Conservation (phyloP, 1,284 basidiomycete genomes). For the Puccinia triticina region DNA sequence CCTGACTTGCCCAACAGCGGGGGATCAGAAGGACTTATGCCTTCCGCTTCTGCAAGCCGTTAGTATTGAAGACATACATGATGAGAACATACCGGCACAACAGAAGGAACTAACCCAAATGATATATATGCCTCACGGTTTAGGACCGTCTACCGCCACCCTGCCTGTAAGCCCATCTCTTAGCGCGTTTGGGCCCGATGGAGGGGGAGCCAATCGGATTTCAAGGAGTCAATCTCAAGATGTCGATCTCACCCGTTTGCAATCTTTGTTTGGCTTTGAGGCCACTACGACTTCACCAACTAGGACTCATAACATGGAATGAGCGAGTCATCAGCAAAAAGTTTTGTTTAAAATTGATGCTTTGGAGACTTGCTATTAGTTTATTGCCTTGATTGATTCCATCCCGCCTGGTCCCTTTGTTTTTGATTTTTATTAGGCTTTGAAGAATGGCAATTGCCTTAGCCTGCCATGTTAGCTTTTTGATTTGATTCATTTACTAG, state of each 20-base stretch:
- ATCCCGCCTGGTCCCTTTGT: neutral
- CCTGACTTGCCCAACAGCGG: constrained; percentile 28
- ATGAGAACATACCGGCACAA: neutral
- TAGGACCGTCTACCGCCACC: constrained; percentile 14
- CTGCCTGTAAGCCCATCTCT: neutral
- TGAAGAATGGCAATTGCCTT: neutral
- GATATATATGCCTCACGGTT: neutral
- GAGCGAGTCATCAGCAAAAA: neutral
- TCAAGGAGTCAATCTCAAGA: constrained; percentile 26
- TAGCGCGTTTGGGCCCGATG: neutral
- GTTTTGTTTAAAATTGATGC: neutral
- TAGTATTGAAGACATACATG: constrained; percentile 4
- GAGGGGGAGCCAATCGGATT: neutral
- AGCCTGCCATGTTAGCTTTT: neutral
- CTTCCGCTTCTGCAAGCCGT: constrained; percentile 6
- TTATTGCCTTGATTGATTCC: neutral
- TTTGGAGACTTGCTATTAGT: neutral
- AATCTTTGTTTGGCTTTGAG: constrained; percentile 43
- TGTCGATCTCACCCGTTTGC: constrained; percentile 43
- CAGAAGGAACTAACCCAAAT: neutral
- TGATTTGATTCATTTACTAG: neutral
- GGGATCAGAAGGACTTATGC: neutral
- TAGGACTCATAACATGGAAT: neutral
- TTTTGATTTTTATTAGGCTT: neutral
- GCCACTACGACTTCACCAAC: neutral